Base-by-base conservation (phyloP, 306 rosid genomes). In the Coriaria nepalensis region DNA sequence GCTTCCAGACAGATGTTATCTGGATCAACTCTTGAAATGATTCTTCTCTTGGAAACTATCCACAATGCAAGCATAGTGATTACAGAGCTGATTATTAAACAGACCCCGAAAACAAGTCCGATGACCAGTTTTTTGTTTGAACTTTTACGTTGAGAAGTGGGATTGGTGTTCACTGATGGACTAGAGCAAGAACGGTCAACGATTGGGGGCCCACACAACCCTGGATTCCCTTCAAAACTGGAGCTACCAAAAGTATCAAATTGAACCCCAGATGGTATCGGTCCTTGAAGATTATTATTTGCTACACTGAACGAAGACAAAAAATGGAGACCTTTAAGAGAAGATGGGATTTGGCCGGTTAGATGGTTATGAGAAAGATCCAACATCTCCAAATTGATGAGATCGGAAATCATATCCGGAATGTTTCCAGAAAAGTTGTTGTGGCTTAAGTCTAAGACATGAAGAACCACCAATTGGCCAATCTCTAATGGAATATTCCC, bases 281-380 rank as follows among this genome's bases (percentile, higher is more conserved):
- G 62, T 32, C 95, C 93, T 37, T 67, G 72, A 64, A 85, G 87
- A 71, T 78, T 44, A 67, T 85, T 85, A 72, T 47, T 5, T 29
- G 95, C 81, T 53, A 85, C 93, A 57, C 61, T 81, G 58, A 85
- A 78, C 41, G 13, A 75, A 8, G 95, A 85, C 79, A 85, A 51
- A 81, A 85, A 85, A 69, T 68, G 73, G 14, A 85, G 63, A 34
- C 42, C 63, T 52, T 49, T 78, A 38, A 85, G 78, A 7, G 84
- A 78, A 50, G 36, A 62, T 40, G 95, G 95, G 52, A 85, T 85
- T 68, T 41, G 74, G 8, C 95, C 95, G 13, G 82, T 65, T 6
- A 85, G 68, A 7, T 45, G 60, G 61, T 85, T 85, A 35, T 40
- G 15, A 20, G 87, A 75, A 66, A 85, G 78, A 67, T 75, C 76